Percentiles rank a stretch among this genome's conserved stretches.
phyloP scores from a whole-genome alignment of 208 protist genomes.

The Acanthamoeba culbertsoni region DNA sequence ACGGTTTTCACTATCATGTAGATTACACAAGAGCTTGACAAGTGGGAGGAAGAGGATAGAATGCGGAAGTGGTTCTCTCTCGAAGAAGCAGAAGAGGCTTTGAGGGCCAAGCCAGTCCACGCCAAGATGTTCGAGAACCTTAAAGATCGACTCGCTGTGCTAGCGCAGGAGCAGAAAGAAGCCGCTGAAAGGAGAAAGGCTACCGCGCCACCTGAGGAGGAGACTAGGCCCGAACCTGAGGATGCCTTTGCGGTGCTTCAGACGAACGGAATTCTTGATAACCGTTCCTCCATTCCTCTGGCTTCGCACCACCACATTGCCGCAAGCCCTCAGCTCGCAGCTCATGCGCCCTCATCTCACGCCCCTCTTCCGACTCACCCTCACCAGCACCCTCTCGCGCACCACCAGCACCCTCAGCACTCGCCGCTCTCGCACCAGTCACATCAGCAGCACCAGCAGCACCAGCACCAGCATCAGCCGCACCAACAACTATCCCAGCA shows the following conservation, averaged over 20 bases:
- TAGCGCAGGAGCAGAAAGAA: slow-evolving; percentile 25
- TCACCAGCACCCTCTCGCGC: not conserved
- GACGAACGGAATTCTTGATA: not conserved
- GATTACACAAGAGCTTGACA: slow-evolving; percentile 18
- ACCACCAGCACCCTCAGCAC: not conserved
- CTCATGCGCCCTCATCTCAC: not conserved
- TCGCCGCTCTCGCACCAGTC: not conserved
- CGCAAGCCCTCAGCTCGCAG: not conserved
- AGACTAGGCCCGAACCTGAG: not conserved
- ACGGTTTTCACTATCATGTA: too few species aligned
- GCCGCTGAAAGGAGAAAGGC: slow-evolving; percentile 19
- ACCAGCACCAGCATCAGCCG: not conserved
- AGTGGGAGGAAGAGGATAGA: slow-evolving; percentile 31
- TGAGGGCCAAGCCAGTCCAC: not conserved
- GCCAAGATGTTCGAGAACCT: slow-evolving; percentile 28
- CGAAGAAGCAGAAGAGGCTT: not conserved
- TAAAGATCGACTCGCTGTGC: slow-evolving; percentile 1
- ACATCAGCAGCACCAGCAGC: not conserved
- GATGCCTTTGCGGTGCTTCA: not conserved
- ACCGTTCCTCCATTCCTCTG: not conserved
- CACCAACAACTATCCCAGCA: too few species aligned
- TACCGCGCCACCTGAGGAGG: not conserved
- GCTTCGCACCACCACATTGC: not conserved
- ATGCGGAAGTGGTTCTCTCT: slow-evolving; percentile 48
- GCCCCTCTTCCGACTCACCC: not conserved